phyloP scores from a whole-genome alignment of 1,284 basidiomycete species.

The Leccinum discolor region DNA sequence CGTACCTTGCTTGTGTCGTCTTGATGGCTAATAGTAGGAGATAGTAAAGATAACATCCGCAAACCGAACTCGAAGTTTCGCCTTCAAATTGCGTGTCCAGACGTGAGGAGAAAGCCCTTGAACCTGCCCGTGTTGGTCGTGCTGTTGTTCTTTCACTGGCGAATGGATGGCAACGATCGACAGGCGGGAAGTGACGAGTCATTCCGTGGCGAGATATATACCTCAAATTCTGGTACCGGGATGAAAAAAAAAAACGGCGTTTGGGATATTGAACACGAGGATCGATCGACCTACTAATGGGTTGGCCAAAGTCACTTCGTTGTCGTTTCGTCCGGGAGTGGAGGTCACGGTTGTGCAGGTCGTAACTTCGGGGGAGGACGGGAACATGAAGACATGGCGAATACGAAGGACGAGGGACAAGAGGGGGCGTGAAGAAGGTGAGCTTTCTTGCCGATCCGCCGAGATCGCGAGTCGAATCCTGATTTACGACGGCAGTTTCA shows the following conservation, averaged over 20 bases:
- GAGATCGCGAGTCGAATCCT: slow-evolving; percentile 2
- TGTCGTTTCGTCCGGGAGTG: slow-evolving; percentile 66
- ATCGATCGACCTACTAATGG: slow-evolving; percentile 87
- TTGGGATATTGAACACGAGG: slow-evolving; percentile 85
- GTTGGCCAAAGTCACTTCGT: slow-evolving; percentile 57
- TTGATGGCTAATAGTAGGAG: too few species aligned
- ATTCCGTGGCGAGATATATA: slow-evolving; percentile 71
- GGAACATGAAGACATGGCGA: slow-evolving; percentile 74
- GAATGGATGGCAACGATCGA: slow-evolving; percentile 96
- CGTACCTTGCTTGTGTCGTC: too few species aligned
- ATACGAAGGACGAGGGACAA: slow-evolving; percentile 45
- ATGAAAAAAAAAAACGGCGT: slow-evolving; percentile 44
- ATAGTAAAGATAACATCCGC: too few species aligned
- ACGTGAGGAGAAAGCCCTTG: slow-evolving; percentile 78
- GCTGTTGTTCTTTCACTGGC: slow-evolving; percentile 64
- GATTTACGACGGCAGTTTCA: slow-evolving; percentile 50
- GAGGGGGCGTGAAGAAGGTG: slow-evolving; percentile 52
- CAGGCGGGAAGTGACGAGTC: slow-evolving; percentile 64
- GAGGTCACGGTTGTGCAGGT: slow-evolving; percentile 37
- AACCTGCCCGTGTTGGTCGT: slow-evolving; percentile 77
- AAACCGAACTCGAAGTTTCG: slow-evolving; percentile 85
- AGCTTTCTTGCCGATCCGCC: slow-evolving; percentile 2
- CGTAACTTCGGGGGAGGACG: slow-evolving; percentile 71
- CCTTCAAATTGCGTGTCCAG: slow-evolving; percentile 92
- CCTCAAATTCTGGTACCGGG: slow-evolving; percentile 93